Conservation (phyloP, 148 eudicot genomes). For the Camellia granthamiana region DNA sequence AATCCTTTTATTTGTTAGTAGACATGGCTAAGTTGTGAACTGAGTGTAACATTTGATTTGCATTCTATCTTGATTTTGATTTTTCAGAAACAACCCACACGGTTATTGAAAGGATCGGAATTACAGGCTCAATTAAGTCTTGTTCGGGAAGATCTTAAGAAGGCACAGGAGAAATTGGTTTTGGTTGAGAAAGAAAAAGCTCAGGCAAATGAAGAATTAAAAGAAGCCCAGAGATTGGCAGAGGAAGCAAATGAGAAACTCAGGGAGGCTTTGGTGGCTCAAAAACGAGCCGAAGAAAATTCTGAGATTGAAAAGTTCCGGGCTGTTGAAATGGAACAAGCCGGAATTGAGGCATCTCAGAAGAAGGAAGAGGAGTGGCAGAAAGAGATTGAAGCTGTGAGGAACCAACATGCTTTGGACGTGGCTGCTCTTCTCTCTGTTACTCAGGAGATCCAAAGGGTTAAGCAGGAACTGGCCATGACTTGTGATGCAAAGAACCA, state of each 20-base stretch:
- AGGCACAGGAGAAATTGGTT: constrained; percentile 62
- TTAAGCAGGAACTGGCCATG: constrained; percentile 62
- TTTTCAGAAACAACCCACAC: constrained; percentile 61
- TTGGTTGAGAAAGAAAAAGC: constrained; percentile 70
- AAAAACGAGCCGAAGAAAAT: constrained; percentile 72
- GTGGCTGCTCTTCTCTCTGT: constrained; percentile 65
- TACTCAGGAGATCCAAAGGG: constrained; percentile 65
- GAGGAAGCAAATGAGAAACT: constrained; percentile 82
- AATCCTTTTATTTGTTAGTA: background rate
- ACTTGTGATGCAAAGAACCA: constrained; percentile 60
- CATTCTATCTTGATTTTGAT: constrained; percentile 3
- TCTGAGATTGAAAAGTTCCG: constrained; percentile 89
- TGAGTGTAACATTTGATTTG: background rate
- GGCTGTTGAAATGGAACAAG: constrained; percentile 82
- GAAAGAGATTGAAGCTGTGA: constrained; percentile 65
- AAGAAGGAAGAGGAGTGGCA: constrained; percentile 81
- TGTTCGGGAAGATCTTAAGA: constrained; percentile 79
- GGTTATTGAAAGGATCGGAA: constrained; percentile 71
- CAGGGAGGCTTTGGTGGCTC: constrained; percentile 78
- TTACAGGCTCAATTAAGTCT: constrained; percentile 61
- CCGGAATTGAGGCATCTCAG: constrained; percentile 69
- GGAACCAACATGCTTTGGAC: constrained; percentile 71
- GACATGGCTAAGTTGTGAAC: background rate
- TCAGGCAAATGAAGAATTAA: constrained; percentile 56
- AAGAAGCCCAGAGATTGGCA: constrained; percentile 64